Evolutionary conservation across 2,329 filamentous ascomycete genomes (phyloP), one percentile per base, ranked within the genome.

Genomic region (Alternaria conjuncta): DNA sequence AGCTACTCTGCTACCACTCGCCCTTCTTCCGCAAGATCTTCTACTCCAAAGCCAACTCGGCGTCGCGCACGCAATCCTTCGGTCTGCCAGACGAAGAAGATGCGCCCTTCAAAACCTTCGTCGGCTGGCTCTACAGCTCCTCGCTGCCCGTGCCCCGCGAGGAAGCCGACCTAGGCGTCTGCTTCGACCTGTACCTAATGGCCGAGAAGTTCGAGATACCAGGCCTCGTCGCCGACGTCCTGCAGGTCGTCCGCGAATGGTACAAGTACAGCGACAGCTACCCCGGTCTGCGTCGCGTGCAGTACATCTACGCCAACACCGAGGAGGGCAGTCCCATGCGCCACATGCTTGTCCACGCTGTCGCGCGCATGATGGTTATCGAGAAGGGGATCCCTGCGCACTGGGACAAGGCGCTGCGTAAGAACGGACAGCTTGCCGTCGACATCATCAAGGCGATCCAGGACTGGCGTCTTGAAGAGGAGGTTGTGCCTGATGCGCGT

Each of bases 121-220:
- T 87, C 56, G 82, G 83, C 61, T 84, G 86, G 86, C 82, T 88
- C 15, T 87, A 87, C 80, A 79, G 78, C 25, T 80, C 80, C 57
- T 77, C 78, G 11, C 76, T 87, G n/a, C 83, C 81, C 6, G 74
- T 80, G 0, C 84, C 85, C 1, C 78, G 79, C 57, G 80, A 84
- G 61, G 85, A 87, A 72, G 80, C 83, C 36, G 85, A 86, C 61
- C 78, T 87, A 5, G 80, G 80, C 15, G 73, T 79, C 0, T 77
- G 86, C n/a, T 83, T 86, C 67, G 85, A 87, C 60, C 79, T 87
- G 32, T 87, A 87, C 74, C 81, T 86, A 49, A 84, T 87, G 80
- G 81, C 82, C 30, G 83, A 86, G 75, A 86, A 85, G 66, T 84
- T 85, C 78, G 77, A 83, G 65, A 86, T 86, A 63, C 76, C 80